phyloP scores from a whole-genome alignment of 208 protist species.

The Crithidia fasciculata region DNA sequence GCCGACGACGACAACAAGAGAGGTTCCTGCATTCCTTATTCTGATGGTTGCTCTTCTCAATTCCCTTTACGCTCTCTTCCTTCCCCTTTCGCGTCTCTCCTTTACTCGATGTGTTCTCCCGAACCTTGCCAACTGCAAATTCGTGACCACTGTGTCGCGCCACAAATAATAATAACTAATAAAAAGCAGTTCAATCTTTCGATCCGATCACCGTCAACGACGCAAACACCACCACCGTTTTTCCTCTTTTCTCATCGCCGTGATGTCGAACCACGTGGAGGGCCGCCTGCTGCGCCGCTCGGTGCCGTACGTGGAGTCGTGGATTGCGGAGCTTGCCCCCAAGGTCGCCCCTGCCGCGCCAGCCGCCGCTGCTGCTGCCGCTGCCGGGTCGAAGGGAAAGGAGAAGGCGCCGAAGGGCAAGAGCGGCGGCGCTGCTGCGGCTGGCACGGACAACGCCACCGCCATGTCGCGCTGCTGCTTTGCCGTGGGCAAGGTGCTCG shows the following conservation, averaged over 20 bases:
- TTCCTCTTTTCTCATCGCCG: no score
- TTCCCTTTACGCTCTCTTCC: constrained; percentile 1
- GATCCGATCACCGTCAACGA: not conserved
- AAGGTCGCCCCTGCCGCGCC: constrained; percentile 27
- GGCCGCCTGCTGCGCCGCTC: constrained; percentile 77
- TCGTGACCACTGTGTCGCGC: no score
- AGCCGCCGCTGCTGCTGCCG: constrained; percentile 21
- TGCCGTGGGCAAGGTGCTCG: constrained; percentile 85
- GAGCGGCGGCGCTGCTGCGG: constrained; percentile 21
- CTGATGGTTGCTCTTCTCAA: no score
- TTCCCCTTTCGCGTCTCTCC: constrained; percentile 8
- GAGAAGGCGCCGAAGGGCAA: constrained; percentile 26
- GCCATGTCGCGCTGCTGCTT: constrained; percentile 89
- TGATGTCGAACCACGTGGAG: constrained; percentile 64
- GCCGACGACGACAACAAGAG: no score
- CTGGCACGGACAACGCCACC: constrained; percentile 38
- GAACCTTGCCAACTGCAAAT: no score
- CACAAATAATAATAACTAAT: no score
- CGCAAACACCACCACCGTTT: not conserved
- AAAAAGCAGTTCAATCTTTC: no score
- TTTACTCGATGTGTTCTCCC: no score
- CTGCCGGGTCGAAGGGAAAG: constrained; percentile 19
- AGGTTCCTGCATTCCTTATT: no score
- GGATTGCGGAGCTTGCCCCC: constrained; percentile 66
- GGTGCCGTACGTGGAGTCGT: constrained; percentile 77